Evolutionary conservation across 1,284 basidiomycete species (phyloP), one percentile per base, ranked within the genome.

Genomic region (Bjerkandera adusta): DNA sequence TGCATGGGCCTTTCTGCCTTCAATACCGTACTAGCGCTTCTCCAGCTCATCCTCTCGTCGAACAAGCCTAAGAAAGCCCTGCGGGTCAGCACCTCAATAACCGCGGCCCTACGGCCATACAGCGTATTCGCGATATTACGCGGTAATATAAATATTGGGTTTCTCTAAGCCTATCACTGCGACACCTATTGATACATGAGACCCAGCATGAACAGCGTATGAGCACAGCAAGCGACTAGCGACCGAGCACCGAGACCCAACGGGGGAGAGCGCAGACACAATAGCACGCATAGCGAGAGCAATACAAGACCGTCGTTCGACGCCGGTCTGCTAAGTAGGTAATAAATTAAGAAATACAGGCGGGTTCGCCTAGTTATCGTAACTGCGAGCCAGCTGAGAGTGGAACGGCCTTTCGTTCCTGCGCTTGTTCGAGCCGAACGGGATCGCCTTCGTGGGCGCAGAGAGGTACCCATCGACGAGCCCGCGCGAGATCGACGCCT

Each of bases 381-480:
- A 49, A 40, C 50, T 47, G 37, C 25, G 36, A n/a, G n/a, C n/a
- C n/a, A n/a, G n/a, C n/a, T n/a, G n/a, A n/a, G n/a, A n/a, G 21
- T 30, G 22, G 29, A 38, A 40, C 20, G 33, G 32, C 33, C 42
- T 35, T 24, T 50, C 43, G 20, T 37, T 38, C 29, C 49, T 27
- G 26, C 54, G 50, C 33, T 46, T 43, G 45, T 39, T 51, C 16
- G 43, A 32, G 41, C 46, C 50, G 47, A 63, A 60, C 36, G 52
- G 42, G 16, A 62, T 56, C 26, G 50, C 36, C 54, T 50, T 50
- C 24, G 55, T 51, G 26, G 54, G 50, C 11, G 57, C 52, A 22
- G 38, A 46, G 35, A 62, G 48, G 47, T 58, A 60, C 4, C 57
- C 58, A 33, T 58, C 60, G n/a, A 64, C 46, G 29, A 57, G 41